These are phyloP conservation scores for Scenedesmus sp. DNA, from an alignment of 163 green algal genomes.

Conservation along the genomic window DNA sequence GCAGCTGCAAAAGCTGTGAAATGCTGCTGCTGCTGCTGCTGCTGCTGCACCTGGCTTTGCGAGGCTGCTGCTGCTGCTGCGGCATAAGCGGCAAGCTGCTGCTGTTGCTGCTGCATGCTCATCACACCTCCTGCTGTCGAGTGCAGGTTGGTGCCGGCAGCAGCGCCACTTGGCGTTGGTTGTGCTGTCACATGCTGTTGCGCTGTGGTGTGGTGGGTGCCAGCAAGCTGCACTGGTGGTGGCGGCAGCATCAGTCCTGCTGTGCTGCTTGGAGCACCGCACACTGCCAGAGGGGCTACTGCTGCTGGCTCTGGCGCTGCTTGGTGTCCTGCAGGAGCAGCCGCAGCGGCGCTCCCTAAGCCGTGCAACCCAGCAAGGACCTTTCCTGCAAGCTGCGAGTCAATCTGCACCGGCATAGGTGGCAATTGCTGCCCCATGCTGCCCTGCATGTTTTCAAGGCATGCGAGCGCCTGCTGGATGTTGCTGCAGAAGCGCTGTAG, in stretches of 20 bases:
- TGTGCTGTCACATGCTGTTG: not conserved
- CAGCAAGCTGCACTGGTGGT: not conserved
- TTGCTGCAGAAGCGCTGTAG: not conserved
- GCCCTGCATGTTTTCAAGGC: not conserved
- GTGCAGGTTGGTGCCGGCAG: not conserved
- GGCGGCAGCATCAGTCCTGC: conserved; percentile 13
- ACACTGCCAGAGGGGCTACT: not conserved
- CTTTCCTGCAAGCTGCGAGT: not conserved
- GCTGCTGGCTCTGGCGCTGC: conserved; percentile 1
- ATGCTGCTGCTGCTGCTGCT: conserved; percentile 4
- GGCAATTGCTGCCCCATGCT: conserved; percentile 13
- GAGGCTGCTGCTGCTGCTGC: not conserved
- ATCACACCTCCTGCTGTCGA: not conserved
- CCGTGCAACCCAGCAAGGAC: not conserved
- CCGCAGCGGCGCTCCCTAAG: not conserved
- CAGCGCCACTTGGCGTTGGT: not conserved
- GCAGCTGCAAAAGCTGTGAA: not conserved
- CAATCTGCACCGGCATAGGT: conserved; percentile 2
- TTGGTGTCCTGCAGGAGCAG: conserved; percentile 4
- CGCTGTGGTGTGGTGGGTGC: not conserved
- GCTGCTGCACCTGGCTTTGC: not conserved
- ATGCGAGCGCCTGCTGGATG: not conserved
- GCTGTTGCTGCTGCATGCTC: not conserved
- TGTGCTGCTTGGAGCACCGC: not conserved
- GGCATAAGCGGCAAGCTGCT: not conserved